Percentiles rank a stretch among this genome's conserved stretches.
Conservation (phyloP, 1,284 basidiomycete genomes). For the Coriolopsis trogii region DNA sequence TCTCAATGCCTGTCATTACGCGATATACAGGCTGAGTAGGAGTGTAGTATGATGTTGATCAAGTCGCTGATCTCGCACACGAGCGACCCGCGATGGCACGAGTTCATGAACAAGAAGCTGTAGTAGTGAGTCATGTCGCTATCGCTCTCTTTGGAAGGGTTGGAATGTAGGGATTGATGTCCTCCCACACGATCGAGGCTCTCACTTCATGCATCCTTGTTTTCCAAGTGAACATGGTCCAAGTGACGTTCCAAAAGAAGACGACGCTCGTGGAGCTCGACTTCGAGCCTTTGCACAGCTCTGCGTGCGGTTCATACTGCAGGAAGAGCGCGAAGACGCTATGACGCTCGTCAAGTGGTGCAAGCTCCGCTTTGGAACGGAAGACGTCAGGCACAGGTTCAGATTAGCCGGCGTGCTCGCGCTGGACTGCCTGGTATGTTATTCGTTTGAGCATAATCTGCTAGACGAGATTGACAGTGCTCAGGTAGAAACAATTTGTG, state of each 20-base stretch:
- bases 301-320: conserved; percentile 57
- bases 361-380: conserved; percentile 78
- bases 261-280: conserved; percentile 76
- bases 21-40: not conserved
- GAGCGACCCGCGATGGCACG: conserved; percentile 76
- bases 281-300: conserved; percentile 60
- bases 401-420: conserved; percentile 84
- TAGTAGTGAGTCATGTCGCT: conserved; percentile 61
- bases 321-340: conserved; percentile 51
- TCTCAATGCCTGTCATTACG: not conserved
- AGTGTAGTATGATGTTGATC: conserved; percentile 80
- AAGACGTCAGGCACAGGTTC: conserved; percentile 84
- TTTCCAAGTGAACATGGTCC: conserved; percentile 88
- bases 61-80: conserved; percentile 85
- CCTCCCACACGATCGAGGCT: conserved; percentile 84
- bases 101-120: conserved; percentile 78
- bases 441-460: not conserved
- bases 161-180: conserved; percentile 75
- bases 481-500: conserved; percentile 39
- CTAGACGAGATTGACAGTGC: not conserved
- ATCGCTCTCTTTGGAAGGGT: not conserved
- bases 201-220: conserved; percentile 86
- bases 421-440: conserved; percentile 78
- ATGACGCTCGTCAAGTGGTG: conserved; percentile 70
- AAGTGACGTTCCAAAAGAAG: conserved; percentile 84